Base-by-base conservation (phyloP, 73 alveolate genomes). In the Breviolum minutum region DNA sequence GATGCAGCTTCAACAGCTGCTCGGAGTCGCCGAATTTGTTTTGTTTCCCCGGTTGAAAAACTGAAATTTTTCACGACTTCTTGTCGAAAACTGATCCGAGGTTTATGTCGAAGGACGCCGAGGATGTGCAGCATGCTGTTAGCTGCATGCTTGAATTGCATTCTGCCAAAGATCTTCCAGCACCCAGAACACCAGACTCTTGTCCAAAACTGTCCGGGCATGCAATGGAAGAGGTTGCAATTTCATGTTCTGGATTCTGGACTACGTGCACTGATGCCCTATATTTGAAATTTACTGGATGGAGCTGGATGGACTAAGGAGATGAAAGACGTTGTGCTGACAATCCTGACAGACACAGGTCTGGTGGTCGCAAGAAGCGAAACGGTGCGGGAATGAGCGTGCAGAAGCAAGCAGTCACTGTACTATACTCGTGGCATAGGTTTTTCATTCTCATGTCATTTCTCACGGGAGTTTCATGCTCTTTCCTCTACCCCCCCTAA, bases 291-390 rank as follows among this genome's bases (percentile, higher is more conserved):
- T 79, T 32, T 22, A 30, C 2, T 79, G 62, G 62, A 79, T 8
- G 17, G 17, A 29, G 82, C 95, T 63, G 27, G 86, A 71, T 74
- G 90, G 60, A 40, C 64, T 48, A 13, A 54, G 90, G 90, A 60
- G 64, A 92, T 92, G 98, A 73, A 92, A 22, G 98, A 92, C 61
- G 98, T 92, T 40, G 98, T 92, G 81, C 79, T 74, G 90, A 92
- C 89, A 9, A 71, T 62, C 81, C 0, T 74, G 81, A 12, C 73
- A 2, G 86, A 30, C 17, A 27, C 71, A 40, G 95, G 85, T 48
- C 85, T 68, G 40, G 12, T 69, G 95, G 71, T 32, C 66, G 82
- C 95, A 89, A n/a, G 85, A 80, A 80, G 69, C 54, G 13, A 0
- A 40, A 40, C 54, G 3, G 54, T 40, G 54, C 54, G 3, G 54